Base-by-base conservation (phyloP, 2,329 filamentous ascomycete genomes). In the Pseudogymnoascus sp. region DNA sequence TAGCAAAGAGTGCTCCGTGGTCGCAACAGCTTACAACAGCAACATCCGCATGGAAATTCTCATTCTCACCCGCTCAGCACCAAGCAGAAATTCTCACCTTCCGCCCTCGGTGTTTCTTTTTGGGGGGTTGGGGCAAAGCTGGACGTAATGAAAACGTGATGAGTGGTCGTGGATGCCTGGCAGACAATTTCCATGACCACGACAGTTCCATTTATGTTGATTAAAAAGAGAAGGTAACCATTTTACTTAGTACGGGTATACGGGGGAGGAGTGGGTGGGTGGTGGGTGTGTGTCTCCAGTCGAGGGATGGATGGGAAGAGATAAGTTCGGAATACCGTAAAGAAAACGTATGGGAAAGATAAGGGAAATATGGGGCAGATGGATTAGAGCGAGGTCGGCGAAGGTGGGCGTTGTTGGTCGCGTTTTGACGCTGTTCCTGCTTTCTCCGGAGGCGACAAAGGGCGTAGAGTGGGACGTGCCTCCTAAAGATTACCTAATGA, bases 151-250 rank as follows among this genome's bases (percentile, higher is more conserved):
- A 31, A 53, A 53, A 53, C 47, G 25, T 53, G 47, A 53, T 53
- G 47, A 53, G 25, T 53, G 47, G 47, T 31, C 47, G 47, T 53
- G n/a, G 47, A 53, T 14, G 47, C 8, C 25, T 53, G 47, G 25
- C 8, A 53, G 47, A 53, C 47, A 53, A 53, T 53, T 53, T 53
- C 47, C 47, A 53, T 53, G 47, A 53, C 47, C 47, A 53, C 47
- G 25, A 31, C 25, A 12, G 47, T 33, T 33, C 47, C 47, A 53
- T 53, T 33, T 53, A 53, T 53, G 25, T 53, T 53, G 47, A 53
- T 53, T 53, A 53, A 53, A 53, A 53, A 53, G 47, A 53, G 47
- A 53, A 53, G 47, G 47, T 53, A 53, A 53, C 47, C 47, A 11
- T 12, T 53, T 53, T 31, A 3, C 14, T 53, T 53, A 33, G 47